These are phyloP conservation scores for Penicillium cinerascens DNA, from an alignment of 495 filamentous ascomycete species.

Conservation along the genomic window DNA sequence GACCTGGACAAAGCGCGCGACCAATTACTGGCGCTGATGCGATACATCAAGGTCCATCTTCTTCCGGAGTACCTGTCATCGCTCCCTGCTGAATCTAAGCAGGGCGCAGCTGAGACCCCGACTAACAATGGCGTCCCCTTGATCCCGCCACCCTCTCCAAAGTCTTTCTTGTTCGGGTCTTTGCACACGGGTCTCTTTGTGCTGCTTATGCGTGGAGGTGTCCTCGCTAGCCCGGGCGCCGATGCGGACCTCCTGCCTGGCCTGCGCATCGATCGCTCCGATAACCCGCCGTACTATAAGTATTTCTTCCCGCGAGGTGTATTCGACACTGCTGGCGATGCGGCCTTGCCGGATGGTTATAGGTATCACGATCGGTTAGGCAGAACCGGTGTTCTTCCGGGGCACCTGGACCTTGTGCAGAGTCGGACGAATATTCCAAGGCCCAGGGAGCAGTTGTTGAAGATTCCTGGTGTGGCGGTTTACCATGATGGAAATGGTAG, in stretches of 20 bases:
- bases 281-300: conserved; percentile 34
- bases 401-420: conserved; percentile 37
- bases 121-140: conserved; percentile 11
- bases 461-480: conserved; percentile 32
- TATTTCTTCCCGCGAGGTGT: conserved; percentile 25
- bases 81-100: conserved; percentile 8
- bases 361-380: conserved; percentile 26
- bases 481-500: conserved; percentile 13
- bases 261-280: conserved; percentile 33
- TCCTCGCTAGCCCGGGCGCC: neutral
- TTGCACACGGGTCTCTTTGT: conserved; percentile 32
- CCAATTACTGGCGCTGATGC: conserved; percentile 31
- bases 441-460: conserved; percentile 25
- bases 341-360: conserved; percentile 29
- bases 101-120: neutral
- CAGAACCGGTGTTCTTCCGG: conserved; percentile 16
- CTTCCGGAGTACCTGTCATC: conserved; percentile 28
- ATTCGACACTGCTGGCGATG: conserved; percentile 12
- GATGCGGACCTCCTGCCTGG: conserved; percentile 8
- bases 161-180: conserved; percentile 34
- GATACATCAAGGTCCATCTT: conserved; percentile 21
- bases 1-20: conserved; percentile 15
- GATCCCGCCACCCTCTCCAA: conserved; percentile 25
- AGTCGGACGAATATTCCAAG: conserved; percentile 40
- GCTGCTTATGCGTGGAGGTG: conserved; percentile 17